Conservation (phyloP, 2,329 filamentous ascomycete genomes). For the Leptographium flavum region DNA sequence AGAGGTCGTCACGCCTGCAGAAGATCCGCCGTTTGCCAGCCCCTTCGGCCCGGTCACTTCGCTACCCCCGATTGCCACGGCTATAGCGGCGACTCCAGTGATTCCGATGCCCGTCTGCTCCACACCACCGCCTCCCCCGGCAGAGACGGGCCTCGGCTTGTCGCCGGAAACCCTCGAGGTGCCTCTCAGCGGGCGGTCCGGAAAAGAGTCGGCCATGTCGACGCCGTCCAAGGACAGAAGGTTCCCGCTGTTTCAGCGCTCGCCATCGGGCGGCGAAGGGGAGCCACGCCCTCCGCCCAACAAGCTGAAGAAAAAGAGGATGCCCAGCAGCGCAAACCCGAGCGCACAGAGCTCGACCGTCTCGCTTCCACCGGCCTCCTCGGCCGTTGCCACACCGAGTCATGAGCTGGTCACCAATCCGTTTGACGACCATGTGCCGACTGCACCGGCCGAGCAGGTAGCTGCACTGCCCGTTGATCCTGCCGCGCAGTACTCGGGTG, state of each 20-base stretch:
- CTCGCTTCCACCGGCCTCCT: slow-evolving; percentile 42
- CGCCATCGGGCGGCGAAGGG: slow-evolving; percentile 43
- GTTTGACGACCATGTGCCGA: slow-evolving; percentile 3
- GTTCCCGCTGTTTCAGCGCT: slow-evolving; percentile 58
- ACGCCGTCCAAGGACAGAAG: slow-evolving; percentile 53
- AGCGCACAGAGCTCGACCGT: slow-evolving; percentile 85
- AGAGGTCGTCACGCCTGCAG: slow-evolving; percentile 19
- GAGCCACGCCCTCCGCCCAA: slow-evolving; percentile 61
- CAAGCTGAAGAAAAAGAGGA: slow-evolving; percentile 77
- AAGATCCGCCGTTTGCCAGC: slow-evolving; percentile 11
- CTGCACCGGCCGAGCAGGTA: background rate
- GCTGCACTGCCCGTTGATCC: background rate
- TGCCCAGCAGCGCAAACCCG: slow-evolving; percentile 61
- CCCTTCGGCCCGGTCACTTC: background rate
- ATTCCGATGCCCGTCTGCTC: background rate
- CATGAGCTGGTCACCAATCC: slow-evolving; percentile 19
- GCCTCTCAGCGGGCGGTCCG: background rate
- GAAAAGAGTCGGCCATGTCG: slow-evolving; percentile 10
- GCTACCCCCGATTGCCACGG: no score
- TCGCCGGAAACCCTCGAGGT: slow-evolving; percentile 3
- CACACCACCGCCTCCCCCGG: background rate
- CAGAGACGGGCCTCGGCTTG: slow-evolving; percentile 1
- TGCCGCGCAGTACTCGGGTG: background rate
- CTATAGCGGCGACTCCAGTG: no score
- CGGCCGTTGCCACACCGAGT: slow-evolving; percentile 30